Evolutionary conservation across 768 basidiomycete genomes (phyloP), one percentile per base, ranked within the genome.

Genomic region (Lactarius quietus): DNA sequence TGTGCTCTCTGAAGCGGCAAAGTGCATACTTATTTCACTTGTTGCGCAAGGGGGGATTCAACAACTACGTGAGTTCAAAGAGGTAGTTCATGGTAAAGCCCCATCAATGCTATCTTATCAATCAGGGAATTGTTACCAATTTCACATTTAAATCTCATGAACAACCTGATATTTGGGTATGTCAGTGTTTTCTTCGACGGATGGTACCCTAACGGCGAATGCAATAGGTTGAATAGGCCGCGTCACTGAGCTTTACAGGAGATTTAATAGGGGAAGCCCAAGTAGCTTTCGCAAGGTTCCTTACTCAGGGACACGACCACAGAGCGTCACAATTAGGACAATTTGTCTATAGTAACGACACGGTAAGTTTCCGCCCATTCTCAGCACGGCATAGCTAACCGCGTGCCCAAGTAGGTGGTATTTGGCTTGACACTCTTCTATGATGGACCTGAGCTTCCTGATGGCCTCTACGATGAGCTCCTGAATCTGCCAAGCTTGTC

Each of bases 61-160:
- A 68, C 23, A 68, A 68, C 29, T 68, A 39, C 23, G 66, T 68
- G 17, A 61, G 33, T 60, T 51, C 48, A 2, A 12, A 12, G 33
- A 8, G 33, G 33, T 33, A 33, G 33, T 33, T 26, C 14, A 7
- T 35, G 23, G 20, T 23, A 6, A 29, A 10, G 20, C 8, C 7
- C 1, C 4, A 35, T 26, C 23, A 35, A 51, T 36, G 26, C 20
- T 3, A 3, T 1, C 26, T 1, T 3, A 17, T 18, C 10, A 6
- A 38, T 4, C 35, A 68, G 67, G 67, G 67, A 28, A 59, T 68
- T 15, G 67, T 66, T 26, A 68, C 64, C 2, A 65, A 65, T 26
- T 65, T 68, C 51, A 66, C 59, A 2, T 31, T 68, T 6, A 58
- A 58, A 20, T 52, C 51, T 1, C 56, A 68, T 57, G 38, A 45